Percentiles rank a stretch among this genome's conserved stretches.
phyloP scores from a whole-genome alignment of 805 yeast species.

The Wickerhamiella bombiphila region DNA sequence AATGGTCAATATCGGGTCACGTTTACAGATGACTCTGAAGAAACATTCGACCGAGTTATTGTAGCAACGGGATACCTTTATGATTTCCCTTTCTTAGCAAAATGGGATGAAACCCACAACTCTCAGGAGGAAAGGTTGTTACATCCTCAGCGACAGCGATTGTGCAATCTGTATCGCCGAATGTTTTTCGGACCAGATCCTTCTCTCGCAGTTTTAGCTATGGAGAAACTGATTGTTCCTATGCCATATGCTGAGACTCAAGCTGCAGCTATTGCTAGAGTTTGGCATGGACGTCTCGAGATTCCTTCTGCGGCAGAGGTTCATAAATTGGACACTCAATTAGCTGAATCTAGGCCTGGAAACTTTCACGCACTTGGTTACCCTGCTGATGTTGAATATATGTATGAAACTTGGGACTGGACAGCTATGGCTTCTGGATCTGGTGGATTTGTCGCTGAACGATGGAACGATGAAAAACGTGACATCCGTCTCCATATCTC shows the following conservation, averaged over 20 bases:
- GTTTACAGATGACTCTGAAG: constrained; percentile 35
- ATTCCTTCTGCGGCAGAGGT: constrained; percentile 38
- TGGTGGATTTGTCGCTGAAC: constrained; percentile 34
- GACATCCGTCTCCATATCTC: constrained; percentile 11
- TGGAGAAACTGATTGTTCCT: constrained; percentile 24
- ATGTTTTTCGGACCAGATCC: constrained; percentile 45
- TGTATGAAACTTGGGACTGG: constrained; percentile 30
- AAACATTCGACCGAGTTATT: constrained; percentile 40
- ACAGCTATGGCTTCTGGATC: constrained; percentile 12
- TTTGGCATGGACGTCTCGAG: constrained; percentile 39
- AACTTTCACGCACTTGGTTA: constrained; percentile 40
- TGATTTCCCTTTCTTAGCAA: constrained; percentile 45
- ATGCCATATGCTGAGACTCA: constrained; percentile 36
- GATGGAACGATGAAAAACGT: constrained; percentile 33
- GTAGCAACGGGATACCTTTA: constrained; percentile 68
- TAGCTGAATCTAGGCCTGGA: constrained; percentile 28
- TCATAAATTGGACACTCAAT: constrained; percentile 28
- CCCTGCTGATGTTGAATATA: constrained; percentile 49
- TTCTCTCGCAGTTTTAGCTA: constrained; percentile 45
- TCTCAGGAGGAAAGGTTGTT: constrained; percentile 7
- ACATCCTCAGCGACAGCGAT: constrained; percentile 31
- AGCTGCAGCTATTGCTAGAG: constrained; percentile 49
- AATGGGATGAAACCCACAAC: constrained; percentile 6
- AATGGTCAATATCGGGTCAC: constrained; percentile 19
- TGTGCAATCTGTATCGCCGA: constrained; percentile 45